Percentiles rank a stretch among this genome's conserved stretches.
Conservation (phyloP, 768 basidiomycete genomes). For the Phaffia tasmanica region DNA sequence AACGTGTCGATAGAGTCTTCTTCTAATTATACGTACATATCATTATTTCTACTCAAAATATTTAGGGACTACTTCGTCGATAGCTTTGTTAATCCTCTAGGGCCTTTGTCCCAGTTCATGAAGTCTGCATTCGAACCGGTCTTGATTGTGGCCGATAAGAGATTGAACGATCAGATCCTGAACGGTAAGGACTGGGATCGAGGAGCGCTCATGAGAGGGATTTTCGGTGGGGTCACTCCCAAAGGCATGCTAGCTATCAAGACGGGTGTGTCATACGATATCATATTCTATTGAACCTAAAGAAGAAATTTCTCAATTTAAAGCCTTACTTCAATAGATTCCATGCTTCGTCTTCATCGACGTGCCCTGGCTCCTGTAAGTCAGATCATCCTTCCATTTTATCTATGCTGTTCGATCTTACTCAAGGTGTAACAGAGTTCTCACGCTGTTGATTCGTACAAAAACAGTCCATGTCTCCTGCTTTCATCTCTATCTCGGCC, state of each 20-base stretch:
- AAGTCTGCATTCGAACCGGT: not conserved
- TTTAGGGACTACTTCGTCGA: conserved; percentile 11
- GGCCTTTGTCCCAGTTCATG: conserved; percentile 8
- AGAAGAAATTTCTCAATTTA: not conserved
- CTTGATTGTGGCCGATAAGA: conserved; percentile 6
- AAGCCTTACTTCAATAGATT: not conserved
- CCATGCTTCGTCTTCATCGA: conserved; percentile 4
- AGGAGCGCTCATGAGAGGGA: not conserved
- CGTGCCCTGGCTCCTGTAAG: conserved; percentile 10
- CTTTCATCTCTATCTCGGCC: conserved; percentile 8
- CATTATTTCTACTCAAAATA: too few species aligned
- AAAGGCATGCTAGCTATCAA: conserved; percentile 9
- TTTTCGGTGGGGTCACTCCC: conserved; percentile 12
- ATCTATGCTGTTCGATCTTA: not conserved
- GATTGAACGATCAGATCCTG: conserved; percentile 6
- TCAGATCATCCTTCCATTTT: too few species aligned
- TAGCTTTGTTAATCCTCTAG: not conserved
- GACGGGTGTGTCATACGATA: conserved; percentile 3
- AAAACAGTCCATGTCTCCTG: conserved; percentile 1
- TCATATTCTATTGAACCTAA: too few species aligned
- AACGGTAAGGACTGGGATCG: conserved; percentile 4
- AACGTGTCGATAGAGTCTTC: too few species aligned
- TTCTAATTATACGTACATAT: too few species aligned
- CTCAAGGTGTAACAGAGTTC: not conserved
- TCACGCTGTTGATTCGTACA: not conserved